phyloP scores from a whole-genome alignment of 257 asterid genomes.

The Cynanchum wilfordii region DNA sequence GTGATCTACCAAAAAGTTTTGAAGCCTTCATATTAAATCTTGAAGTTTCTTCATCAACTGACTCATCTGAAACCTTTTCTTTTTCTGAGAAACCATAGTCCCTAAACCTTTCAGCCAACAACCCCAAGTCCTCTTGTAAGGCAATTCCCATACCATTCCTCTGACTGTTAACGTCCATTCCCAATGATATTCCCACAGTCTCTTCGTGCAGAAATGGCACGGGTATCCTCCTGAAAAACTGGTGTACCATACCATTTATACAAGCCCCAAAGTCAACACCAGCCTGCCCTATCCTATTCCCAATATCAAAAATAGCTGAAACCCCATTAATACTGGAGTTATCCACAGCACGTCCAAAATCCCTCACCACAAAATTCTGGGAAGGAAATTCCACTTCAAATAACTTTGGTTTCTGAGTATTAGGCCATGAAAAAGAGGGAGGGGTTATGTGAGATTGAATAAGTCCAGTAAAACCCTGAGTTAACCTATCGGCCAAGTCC shows the following conservation, averaged over 20 bases:
- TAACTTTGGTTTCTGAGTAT: slow-evolving; percentile 51
- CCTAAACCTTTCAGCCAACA: slow-evolving; percentile 64
- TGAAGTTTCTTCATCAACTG: slow-evolving; percentile 48
- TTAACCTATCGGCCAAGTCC: slow-evolving; percentile 78
- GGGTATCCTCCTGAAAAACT: slow-evolving; percentile 61
- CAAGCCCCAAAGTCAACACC: slow-evolving; percentile 81
- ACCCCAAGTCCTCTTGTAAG: slow-evolving; percentile 76
- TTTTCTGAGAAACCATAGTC: slow-evolving; percentile 56
- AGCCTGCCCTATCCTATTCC: slow-evolving; percentile 83
- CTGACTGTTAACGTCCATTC: slow-evolving; percentile 28
- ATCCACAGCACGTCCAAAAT: slow-evolving; percentile 60
- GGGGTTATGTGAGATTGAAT: slow-evolving; percentile 80
- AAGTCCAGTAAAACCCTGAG: slow-evolving; percentile 82
- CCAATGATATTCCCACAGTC: slow-evolving; percentile 35
- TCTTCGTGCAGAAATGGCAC: slow-evolving; percentile 71
- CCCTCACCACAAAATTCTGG: slow-evolving; percentile 51
- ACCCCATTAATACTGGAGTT: slow-evolving; percentile 62
- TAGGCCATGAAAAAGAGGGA: slow-evolving; percentile 78
- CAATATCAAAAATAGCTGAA: slow-evolving; percentile 81
- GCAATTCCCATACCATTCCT: slow-evolving; percentile 48
- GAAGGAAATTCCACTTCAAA: slow-evolving; percentile 69
- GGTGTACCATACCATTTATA: slow-evolving; percentile 77
- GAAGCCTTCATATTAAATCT: slow-evolving; percentile 57
- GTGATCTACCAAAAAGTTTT: slow-evolving; percentile 65
- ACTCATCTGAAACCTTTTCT: slow-evolving; percentile 38